Evolutionary conservation across 208 protist genomes (phyloP).

Genomic region (Trypanosoma cruzi): DNA sequence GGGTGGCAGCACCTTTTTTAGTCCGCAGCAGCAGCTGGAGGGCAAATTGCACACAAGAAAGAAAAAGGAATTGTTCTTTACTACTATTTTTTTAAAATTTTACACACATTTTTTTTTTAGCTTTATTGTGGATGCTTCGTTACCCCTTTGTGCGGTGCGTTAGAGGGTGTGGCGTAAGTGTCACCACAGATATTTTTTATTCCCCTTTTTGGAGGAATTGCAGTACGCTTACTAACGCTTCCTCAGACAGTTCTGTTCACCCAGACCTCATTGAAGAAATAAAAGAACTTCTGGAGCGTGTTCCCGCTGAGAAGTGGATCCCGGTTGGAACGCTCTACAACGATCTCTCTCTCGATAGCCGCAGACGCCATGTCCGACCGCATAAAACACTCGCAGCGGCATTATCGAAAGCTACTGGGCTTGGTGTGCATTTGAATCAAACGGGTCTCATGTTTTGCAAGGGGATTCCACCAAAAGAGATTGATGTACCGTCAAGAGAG

Average conservation of each 20-base stretch:
- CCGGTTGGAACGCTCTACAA: constrained; percentile 66
- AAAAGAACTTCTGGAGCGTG: constrained; percentile 22
- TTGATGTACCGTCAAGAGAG: constrained; percentile 8
- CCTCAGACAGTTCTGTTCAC: constrained; percentile 12
- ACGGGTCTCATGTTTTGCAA: constrained; percentile 66
- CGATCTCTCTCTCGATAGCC: constrained; percentile 47
- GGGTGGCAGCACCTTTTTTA: too few species aligned
- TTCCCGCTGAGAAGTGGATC: constrained; percentile 45
- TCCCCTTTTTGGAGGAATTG: neutral
- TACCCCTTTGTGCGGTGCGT: neutral
- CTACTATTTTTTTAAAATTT: neutral
- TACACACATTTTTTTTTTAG: neutral
- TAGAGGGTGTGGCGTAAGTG: neutral
- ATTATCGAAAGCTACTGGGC: constrained; percentile 35
- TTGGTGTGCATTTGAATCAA: constrained; percentile 51
- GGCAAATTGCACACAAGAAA: too few species aligned
- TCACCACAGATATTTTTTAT: neutral
- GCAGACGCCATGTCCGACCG: constrained; percentile 67
- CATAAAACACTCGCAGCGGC: constrained; percentile 74
- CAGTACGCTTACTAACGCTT: constrained; percentile 8
- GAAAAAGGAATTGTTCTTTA: too few species aligned
- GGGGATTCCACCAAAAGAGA: constrained; percentile 30
- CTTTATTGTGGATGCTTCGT: constrained; percentile 19
- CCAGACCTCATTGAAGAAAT: constrained; percentile 38
- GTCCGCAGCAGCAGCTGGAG: too few species aligned